Evolutionary conservation across 202 grass and related monocot species (phyloP).

Genomic region (Cymbopogon flexuosus): DNA sequence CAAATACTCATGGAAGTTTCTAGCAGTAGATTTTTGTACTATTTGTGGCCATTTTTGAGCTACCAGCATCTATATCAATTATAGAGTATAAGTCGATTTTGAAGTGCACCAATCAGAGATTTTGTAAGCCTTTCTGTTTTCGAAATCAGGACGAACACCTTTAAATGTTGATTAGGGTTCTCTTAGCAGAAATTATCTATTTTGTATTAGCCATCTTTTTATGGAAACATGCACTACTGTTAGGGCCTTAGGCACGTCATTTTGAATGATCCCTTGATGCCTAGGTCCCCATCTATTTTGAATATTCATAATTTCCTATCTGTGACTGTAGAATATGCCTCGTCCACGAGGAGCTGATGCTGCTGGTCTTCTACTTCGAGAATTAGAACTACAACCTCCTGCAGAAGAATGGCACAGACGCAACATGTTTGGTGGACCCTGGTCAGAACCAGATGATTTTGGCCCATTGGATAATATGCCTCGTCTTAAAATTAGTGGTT

Average conservation of each 20-base stretch:
- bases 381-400: constrained; percentile 93
- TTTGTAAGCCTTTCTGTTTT: neutral
- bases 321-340: constrained; percentile 79
- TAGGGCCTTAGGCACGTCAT: neutral
- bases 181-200: neutral
- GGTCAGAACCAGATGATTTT: constrained; percentile 90
- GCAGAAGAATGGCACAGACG: constrained; percentile 98
- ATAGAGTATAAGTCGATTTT: neutral
- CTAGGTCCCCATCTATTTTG: neutral
- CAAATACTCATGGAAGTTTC: constrained; percentile 2
- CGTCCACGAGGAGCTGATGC: constrained; percentile 96
- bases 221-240: neutral
- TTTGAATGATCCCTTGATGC: neutral
- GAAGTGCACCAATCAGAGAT: neutral
- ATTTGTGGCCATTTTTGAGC: neutral
- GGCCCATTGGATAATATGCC: constrained; percentile 70
- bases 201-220: neutral
- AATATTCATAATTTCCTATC: constrained; percentile 25
- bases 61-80: neutral
- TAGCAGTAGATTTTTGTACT: neutral
- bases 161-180: neutral
- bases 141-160: neutral
- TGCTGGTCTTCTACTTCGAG: constrained; percentile 93
- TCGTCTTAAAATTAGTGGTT: constrained; percentile 58
- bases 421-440: constrained; percentile 99